Evolutionary conservation across 441 rosid species (phyloP).

Genomic region (Euphorbia neoarborescens): DNA sequence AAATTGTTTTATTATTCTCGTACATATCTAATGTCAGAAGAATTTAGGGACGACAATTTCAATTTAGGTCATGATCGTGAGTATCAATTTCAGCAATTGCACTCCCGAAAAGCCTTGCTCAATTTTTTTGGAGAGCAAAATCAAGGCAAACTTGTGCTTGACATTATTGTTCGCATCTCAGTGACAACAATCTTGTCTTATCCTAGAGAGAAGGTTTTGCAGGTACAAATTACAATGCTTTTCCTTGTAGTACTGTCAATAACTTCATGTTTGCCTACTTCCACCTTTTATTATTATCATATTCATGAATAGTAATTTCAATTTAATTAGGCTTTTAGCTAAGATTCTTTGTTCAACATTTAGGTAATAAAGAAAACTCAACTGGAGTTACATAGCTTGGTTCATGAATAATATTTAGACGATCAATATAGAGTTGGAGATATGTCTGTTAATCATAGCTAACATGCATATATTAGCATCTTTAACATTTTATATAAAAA

Average conservation of each 20-base stretch:
- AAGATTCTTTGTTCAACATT: not conserved
- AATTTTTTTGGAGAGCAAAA: slow-evolving; percentile 69
- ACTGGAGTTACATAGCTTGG: not conserved
- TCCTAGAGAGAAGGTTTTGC: slow-evolving; percentile 94
- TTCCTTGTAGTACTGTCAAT: slow-evolving; percentile 2
- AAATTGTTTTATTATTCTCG: no score
- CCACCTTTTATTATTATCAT: not conserved
- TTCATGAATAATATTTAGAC: not conserved
- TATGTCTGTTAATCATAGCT: not conserved
- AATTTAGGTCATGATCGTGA: slow-evolving; percentile 34
- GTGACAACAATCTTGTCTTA: slow-evolving; percentile 69
- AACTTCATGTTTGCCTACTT: not conserved
- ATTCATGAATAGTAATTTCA: not conserved
- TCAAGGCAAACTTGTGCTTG: slow-evolving; percentile 75
- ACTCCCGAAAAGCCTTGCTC: slow-evolving; percentile 50
- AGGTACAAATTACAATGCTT: slow-evolving; percentile 40
- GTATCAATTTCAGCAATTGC: slow-evolving; percentile 41
- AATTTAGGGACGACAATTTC: slow-evolving; percentile 33
- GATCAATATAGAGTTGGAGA: not conserved
- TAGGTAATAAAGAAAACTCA: not conserved
- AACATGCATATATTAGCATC: not conserved
- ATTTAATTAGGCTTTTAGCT: not conserved
- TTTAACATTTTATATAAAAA: not conserved
- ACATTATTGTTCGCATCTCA: slow-evolving; percentile 69
- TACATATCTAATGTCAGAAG: slow-evolving; percentile 76